Conservation (phyloP, 805 yeast genomes). For the Cyberlindnera mississippiensis region DNA sequence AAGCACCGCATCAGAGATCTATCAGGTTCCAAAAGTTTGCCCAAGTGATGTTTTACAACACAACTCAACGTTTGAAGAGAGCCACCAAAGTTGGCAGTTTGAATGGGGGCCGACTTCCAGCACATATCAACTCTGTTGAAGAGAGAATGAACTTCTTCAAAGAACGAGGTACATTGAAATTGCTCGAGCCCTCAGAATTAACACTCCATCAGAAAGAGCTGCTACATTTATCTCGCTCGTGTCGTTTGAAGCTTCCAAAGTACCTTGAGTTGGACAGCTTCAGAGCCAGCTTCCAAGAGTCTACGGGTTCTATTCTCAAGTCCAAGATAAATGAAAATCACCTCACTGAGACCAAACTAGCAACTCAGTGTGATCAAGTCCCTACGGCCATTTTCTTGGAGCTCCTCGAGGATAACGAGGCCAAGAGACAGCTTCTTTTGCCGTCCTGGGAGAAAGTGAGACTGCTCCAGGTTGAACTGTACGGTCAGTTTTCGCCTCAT, state of each 20-base stretch:
- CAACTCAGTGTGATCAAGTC: background rate
- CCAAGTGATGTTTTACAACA: conserved; percentile 4
- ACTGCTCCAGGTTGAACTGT: background rate
- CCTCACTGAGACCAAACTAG: background rate
- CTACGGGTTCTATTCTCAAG: conserved; percentile 6
- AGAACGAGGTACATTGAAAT: conserved; percentile 4
- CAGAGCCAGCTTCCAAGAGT: background rate
- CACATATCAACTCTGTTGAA: background rate
- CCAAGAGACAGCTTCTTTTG: background rate
- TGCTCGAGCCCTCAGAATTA: background rate
- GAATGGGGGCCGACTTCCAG: background rate
- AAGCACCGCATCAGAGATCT: background rate
- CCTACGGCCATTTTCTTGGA: background rate
- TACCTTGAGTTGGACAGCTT: background rate
- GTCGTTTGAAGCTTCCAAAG: conserved; percentile 2
- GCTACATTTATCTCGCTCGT: conserved; percentile 1
- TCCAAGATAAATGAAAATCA: background rate
- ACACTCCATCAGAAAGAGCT: background rate
- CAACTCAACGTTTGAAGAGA: background rate
- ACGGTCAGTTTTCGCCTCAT: background rate
- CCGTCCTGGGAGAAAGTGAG: background rate
- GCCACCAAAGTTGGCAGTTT: background rate
- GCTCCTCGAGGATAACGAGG: background rate
- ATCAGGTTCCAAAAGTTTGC: conserved; percentile 6
- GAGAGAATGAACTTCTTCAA: conserved; percentile 1